Evolutionary conservation across 2,329 filamentous ascomycete species (phyloP).

Genomic region (Rhynchosporium graminicola): DNA sequence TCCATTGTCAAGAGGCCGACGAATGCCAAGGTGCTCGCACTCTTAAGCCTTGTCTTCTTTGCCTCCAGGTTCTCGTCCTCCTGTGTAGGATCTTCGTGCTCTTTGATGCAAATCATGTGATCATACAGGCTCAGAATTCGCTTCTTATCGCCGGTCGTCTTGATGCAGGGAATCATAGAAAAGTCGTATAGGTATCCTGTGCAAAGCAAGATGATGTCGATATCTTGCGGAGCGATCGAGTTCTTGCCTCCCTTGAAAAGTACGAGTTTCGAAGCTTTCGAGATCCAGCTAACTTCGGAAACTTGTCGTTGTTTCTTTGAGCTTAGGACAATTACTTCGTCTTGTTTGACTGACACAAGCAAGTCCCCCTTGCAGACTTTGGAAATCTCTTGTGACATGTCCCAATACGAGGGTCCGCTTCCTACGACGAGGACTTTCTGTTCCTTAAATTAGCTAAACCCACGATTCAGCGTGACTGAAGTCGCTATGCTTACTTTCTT

Average conservation of each 20-base stretch:
- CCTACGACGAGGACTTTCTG: conserved; percentile 7
- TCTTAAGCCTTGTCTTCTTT: background rate
- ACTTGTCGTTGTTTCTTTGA: no score
- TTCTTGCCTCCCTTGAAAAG: no score
- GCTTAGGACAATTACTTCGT: no score
- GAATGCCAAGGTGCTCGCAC: background rate
- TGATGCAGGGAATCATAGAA: conserved; percentile 2
- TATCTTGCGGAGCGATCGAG: no score
- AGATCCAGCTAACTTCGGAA: no score
- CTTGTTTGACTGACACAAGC: no score
- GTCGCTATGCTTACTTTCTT: background rate
- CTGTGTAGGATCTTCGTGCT: no score
- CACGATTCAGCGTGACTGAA: no score
- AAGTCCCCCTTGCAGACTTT: background rate
- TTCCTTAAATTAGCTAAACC: background rate
- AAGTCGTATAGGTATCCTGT: conserved; percentile 7
- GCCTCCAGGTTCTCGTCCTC: no score
- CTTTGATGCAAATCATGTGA: conserved; percentile 12
- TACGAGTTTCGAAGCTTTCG: no score
- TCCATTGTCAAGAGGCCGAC: conserved; percentile 9
- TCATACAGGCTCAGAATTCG: background rate
- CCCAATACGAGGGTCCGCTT: background rate
- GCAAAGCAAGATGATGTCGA: background rate
- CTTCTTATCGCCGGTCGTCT: background rate
- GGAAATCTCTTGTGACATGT: background rate